Evolutionary conservation across 257 asterid species (phyloP).

Genomic region (Henckelia pumila): DNA sequence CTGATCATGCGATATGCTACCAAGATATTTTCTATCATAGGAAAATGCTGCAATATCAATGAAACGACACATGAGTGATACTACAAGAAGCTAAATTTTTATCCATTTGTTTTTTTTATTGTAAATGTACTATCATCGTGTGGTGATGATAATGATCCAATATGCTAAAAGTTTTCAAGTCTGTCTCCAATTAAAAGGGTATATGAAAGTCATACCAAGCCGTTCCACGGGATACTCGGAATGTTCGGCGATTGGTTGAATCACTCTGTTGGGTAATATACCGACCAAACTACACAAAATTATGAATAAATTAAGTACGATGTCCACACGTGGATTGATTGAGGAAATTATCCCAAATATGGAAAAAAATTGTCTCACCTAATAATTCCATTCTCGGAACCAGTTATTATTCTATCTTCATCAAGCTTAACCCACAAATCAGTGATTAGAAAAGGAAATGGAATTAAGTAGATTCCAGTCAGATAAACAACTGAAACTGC

Average conservation of each 20-base stretch:
- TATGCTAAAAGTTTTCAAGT: background rate
- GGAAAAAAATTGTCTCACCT: conserved; percentile 38
- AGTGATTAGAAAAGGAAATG: conserved; percentile 11
- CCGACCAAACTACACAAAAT: conserved; percentile 65
- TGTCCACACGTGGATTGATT: conserved; percentile 10
- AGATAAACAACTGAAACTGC: conserved; percentile 14
- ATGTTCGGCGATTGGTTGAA: conserved; percentile 93
- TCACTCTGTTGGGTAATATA: conserved; percentile 81
- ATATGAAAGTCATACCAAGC: conserved; percentile 57
- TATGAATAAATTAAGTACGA: conserved; percentile 15
- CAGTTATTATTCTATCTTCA: conserved; percentile 84
- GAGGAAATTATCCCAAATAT: conserved; percentile 1
- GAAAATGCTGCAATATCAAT: conserved; percentile 65
- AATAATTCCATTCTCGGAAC: conserved; percentile 84
- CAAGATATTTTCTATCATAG: conserved; percentile 79
- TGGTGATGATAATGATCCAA: background rate
- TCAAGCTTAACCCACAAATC: conserved; percentile 60
- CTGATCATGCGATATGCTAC: conserved; percentile 89
- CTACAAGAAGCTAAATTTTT: background rate
- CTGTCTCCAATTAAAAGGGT: conserved; percentile 14
- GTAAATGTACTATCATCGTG: background rate
- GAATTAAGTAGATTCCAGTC: conserved; percentile 10
- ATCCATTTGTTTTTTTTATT: conserved; percentile 8
- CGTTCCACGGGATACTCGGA: conserved; percentile 84
- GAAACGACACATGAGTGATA: conserved; percentile 21